A percentile compares a stretch with the other conserved stretches of the same genome.
phyloP scores from a whole-genome alignment of 495 filamentous ascomycete genomes.

The Podospora didyma region DNA sequence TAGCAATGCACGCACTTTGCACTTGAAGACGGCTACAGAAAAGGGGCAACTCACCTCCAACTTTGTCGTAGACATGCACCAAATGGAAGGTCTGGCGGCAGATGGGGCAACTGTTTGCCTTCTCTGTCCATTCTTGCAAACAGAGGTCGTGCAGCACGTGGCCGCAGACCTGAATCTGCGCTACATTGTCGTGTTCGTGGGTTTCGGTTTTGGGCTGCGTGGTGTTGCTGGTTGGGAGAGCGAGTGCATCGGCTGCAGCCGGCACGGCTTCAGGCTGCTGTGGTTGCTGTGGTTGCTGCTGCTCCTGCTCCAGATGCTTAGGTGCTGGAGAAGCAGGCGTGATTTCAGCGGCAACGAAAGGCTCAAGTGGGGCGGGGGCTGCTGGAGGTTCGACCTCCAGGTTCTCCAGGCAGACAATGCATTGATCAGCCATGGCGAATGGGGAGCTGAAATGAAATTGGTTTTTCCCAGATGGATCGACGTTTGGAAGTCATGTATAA shows the following conservation, averaged over 20 bases:
- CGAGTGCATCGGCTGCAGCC: slow-evolving; percentile 27
- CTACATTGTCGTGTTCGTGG: slow-evolving; percentile 36
- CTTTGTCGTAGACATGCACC: slow-evolving; percentile 73
- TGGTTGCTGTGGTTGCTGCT: slow-evolving; percentile 8
- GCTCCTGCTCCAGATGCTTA: slow-evolving; percentile 5
- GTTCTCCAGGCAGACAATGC: slow-evolving; percentile 93
- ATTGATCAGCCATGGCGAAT: slow-evolving; percentile 77
- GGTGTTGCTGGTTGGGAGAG: slow-evolving; percentile 29
- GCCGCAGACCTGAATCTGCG: slow-evolving; percentile 62
- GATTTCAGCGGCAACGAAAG: not conserved
- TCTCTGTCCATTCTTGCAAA: slow-evolving; percentile 86
- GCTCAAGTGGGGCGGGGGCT: slow-evolving; percentile 5
- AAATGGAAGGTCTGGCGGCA: slow-evolving; percentile 87
- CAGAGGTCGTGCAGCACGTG: slow-evolving; percentile 91
- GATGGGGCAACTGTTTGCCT: slow-evolving; percentile 96
- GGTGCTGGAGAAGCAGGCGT: slow-evolving; percentile 3
- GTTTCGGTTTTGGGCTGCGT: slow-evolving; percentile 44
- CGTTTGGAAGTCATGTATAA: slow-evolving; percentile 34
- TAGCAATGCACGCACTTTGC: not conserved
- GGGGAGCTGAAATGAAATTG: slow-evolving; percentile 7
- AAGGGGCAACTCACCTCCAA: slow-evolving; percentile 61
- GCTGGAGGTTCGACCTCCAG: slow-evolving; percentile 51
- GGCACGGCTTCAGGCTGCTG: slow-evolving; percentile 24
- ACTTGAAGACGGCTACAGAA: not conserved
- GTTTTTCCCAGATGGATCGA: slow-evolving; percentile 1